Base-by-base conservation (phyloP, 202 grass and related monocot species). In the Hordeum pubiflorum region DNA sequence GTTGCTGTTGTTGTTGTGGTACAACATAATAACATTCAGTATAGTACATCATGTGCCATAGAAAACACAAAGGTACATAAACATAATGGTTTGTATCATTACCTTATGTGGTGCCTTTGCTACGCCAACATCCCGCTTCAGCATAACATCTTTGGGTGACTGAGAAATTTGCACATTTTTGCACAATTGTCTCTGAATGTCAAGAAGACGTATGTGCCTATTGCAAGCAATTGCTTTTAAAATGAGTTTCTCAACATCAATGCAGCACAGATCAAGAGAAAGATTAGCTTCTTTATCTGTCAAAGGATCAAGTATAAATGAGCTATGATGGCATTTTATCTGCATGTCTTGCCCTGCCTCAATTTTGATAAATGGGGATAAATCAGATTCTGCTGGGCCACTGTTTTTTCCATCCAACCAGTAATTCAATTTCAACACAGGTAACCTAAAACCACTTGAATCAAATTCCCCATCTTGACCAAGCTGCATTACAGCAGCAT, bases 271-370 rank as follows among this genome's bases (percentile, higher is more conserved):
- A 82, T 99, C 85, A 79, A 99, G 85, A 69, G 63, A 78, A 85
- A 99, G 88, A 59, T 76, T 87, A 27, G 92, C 96, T 87, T 99
- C 92, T 87, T 95, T 99, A 85, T 94, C 89, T 31, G 90, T 99
- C 78, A 63, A 81, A 13, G 96, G 90, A 70, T 99, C 96, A 75
- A 99, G 82, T 63, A 99, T 80, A 87, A 98, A 99, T 66, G 92
- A 95, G 84, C 89, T 89, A 76, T 99, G 96, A 60, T 81, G 74
- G 56, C 89, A 95, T 76, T 91, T 99, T 76, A 99, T 93, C 31
- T 95, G 89, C 87, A 86, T 85, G 54, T 91, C 92, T 43, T 89
- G 76, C 43, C 89, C 88, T 24, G 86, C 85, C 82, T 95, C 90
- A 82, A 98, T 89, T 89, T 91, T 99, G 63, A 99, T 92, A 89